Evolutionary conservation across 345 rosid genomes (phyloP), one percentile per base, ranked within the genome.

Genomic region (Microcos paniculata): DNA sequence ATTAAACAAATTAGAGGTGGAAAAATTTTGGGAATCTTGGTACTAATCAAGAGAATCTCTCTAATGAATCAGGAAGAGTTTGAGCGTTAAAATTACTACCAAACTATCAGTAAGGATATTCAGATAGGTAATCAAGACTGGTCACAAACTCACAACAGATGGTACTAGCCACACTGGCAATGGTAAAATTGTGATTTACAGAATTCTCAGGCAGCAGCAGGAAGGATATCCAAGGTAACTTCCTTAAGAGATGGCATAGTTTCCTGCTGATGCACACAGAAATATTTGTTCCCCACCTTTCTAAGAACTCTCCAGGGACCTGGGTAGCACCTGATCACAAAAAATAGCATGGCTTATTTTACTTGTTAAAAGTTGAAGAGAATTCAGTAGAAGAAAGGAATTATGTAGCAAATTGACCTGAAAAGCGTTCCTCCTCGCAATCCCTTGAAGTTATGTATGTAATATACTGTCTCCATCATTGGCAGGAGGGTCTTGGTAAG

Each of bases 381-480:
- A 43, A 30, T 76, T 53, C 56, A 43, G 58, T 23, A 26, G 12
- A 8, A 56, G 40, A 35, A 35, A 35, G 40, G 8, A 74, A 69
- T 19, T 0, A 53, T 63, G 35, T 8, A 51, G 62, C 77, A 62
- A 2, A 35, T 35, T 35, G 6, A 94, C 98, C 98, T 94, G 91
- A 91, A 94, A 82, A 94, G 98, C 0, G 86, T 83, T 26, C 97
- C 98, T 75, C 98, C 97, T 35, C 74, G 86, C n/a, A n/a, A n/a
- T 63, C 97, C 98, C 70, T 94, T 94, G 55, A 94, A 94, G 76
- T 94, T 94, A 87, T 94, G 98, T 79, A 94, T 89, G 83, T 94
- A 94, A 77, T 92, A 94, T 4, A 94, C 87, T n/a, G 97, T 88
- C 82, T 94, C 97, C 94, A 94, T 90, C 82, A 76, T 72, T 0